Conservation (phyloP, 106 monocot species). For the Triglochin maritima region DNA sequence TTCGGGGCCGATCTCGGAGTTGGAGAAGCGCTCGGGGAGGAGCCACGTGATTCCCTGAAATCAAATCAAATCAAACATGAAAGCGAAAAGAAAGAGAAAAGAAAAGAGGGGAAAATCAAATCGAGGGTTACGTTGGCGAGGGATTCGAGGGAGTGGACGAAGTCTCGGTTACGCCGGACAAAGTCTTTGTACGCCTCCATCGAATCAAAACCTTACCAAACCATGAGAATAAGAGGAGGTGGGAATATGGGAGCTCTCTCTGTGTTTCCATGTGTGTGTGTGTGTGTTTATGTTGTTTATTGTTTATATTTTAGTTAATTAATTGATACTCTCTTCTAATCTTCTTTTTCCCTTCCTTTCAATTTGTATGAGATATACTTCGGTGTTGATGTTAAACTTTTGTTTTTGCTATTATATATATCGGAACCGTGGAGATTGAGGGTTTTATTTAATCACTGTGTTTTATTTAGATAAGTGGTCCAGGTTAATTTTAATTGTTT, state of each 20-base stretch:
- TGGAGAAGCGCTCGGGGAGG: constrained; percentile 93
- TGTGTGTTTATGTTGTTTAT: too few relatives aligned
- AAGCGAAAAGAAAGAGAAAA: neutral
- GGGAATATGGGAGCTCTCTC: neutral
- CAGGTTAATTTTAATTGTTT: too few relatives aligned
- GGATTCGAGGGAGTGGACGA: constrained; percentile 84
- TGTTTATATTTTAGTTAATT: too few relatives aligned
- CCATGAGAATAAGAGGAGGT: neutral
- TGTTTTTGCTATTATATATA: too few relatives aligned
- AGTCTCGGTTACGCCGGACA: constrained; percentile 67
- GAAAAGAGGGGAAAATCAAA: neutral
- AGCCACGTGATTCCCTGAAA: constrained; percentile 77
- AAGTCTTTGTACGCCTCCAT: constrained; percentile 86
- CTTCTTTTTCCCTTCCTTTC: too few relatives aligned
- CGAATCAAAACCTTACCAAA: neutral
- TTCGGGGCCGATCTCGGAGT: constrained; percentile 84
- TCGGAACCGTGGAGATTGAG: too few relatives aligned
- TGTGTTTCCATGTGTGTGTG: too few relatives aligned
- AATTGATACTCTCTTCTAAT: too few relatives aligned
- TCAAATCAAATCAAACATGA: neutral
- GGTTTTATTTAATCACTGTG: too few relatives aligned
- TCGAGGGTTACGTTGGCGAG: constrained; percentile 54
- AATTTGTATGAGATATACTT: too few relatives aligned
- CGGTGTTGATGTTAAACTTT: too few relatives aligned
- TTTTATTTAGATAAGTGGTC: too few relatives aligned